Percentiles rank a stretch among this genome's conserved stretches.
These are phyloP conservation scores for Lactarius quietus DNA, from an alignment of 768 basidiomycete genomes.

Conservation along the genomic window DNA sequence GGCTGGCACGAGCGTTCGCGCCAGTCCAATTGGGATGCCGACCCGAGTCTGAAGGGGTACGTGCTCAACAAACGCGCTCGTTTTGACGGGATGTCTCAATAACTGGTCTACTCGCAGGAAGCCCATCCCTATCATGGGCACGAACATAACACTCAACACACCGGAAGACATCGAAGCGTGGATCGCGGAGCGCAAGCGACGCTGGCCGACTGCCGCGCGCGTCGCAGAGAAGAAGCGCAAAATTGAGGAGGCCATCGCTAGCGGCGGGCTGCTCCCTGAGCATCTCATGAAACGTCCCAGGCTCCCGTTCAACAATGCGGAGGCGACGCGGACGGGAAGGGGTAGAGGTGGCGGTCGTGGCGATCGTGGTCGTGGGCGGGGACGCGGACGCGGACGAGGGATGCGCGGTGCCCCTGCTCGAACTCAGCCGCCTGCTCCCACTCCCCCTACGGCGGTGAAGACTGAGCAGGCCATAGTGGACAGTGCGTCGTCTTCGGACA, in stretches of 20 bases:
- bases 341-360: slow-evolving; percentile 10
- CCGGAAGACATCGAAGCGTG: slow-evolving; percentile 80
- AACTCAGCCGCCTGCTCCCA: neutral
- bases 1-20: slow-evolving; percentile 60
- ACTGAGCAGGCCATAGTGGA: neutral
- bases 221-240: slow-evolving; percentile 81
- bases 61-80: slow-evolving; percentile 19
- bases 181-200: slow-evolving; percentile 84
- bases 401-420: neutral
- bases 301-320: neutral
- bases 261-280: slow-evolving; percentile 64
- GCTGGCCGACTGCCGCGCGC: slow-evolving; percentile 71
- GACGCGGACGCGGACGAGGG: slow-evolving; percentile 34
- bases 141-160: slow-evolving; percentile 68
- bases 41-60: slow-evolving; percentile 77
- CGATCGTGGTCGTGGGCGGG: slow-evolving; percentile 27
- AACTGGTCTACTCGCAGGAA: slow-evolving; percentile 44
- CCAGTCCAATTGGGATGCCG: slow-evolving; percentile 72
- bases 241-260: slow-evolving; percentile 70
- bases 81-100: neutral
- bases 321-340: slow-evolving; percentile 12
- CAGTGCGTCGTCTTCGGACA: neutral
- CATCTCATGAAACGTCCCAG: slow-evolving; percentile 46
- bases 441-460: neutral
- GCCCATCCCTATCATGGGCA: slow-evolving; percentile 73